Base-by-base conservation (phyloP, 1,284 basidiomycete species). In the Boletus hoseneyae region DNA sequence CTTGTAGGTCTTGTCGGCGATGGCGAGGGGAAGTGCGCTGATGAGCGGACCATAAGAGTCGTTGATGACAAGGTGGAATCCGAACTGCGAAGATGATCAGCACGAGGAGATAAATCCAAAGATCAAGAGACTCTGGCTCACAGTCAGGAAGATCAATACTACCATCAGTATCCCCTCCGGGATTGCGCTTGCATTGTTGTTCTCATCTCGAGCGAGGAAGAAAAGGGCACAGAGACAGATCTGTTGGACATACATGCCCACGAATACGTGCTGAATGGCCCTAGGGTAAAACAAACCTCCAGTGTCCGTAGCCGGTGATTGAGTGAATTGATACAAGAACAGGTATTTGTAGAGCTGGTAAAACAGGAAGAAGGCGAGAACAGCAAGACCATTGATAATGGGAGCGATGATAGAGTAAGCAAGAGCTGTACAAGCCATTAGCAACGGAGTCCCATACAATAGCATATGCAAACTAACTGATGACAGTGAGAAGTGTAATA, bases 251-350 rank as follows among this genome's bases (percentile, higher is more conserved):
- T 97, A 97, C 61, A 95, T 58, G 4, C 93, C 96, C n/a, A 93
- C 90, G 60, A 98, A 97, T 37, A 96, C 67, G 63, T 97, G 95
- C 47, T 88, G 83, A 39, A 99, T 83, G 1, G 97, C 96, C 70
- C 88, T 92, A 40, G 94, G 94, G 77, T 96, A 98, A 78, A 98
- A 98, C 43, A 91, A 70, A 0, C 96, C 96, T 25, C 93, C 95
- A 0, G 96, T 98, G 58, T 99, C 96, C 45, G 72, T 74, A 3
- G 78, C 72, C 0, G 80, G 70, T 13, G 85, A 83, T 64, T 90
- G 86, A 56, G 93, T 87, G 63, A 87, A 82, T 61, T 80, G 77
- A 78, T 85, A 94, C 42, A 89, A 73, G 77, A 91, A 94, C 23
- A 90, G 78, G 63, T 93, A 96, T 71, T 97, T 97, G 78, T 89